These are phyloP conservation scores for Pythium utonaiense DNA, from an alignment of 352 stramenopile species.

Conservation along the genomic window DNA sequence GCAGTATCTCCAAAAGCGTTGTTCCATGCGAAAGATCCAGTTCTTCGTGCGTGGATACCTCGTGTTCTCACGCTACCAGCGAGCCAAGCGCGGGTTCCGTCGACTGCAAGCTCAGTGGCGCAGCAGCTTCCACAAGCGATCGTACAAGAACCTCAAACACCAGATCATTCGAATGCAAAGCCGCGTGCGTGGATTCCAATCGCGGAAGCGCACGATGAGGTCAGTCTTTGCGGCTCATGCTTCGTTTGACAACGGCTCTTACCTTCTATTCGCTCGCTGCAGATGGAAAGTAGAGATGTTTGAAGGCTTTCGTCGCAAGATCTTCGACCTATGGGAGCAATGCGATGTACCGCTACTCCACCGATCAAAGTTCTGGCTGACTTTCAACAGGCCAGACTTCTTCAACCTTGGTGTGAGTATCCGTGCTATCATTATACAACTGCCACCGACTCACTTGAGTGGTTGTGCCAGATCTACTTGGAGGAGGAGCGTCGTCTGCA, in stretches of 20 bases:
- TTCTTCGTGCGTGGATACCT: slow-evolving; percentile 52
- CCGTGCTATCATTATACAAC: neutral
- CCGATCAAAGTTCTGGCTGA: slow-evolving; percentile 82
- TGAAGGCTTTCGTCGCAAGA: slow-evolving; percentile 41
- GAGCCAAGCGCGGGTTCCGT: slow-evolving; percentile 41
- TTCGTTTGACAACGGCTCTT: neutral
- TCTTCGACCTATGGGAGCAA: slow-evolving; percentile 70
- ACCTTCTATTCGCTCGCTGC: neutral
- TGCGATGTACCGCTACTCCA: slow-evolving; percentile 65
- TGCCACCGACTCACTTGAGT: neutral
- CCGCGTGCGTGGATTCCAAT: slow-evolving; percentile 51
- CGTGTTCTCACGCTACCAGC: slow-evolving; percentile 39
- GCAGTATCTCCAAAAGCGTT: slow-evolving; percentile 21
- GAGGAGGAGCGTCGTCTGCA: slow-evolving; percentile 58
- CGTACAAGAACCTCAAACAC: slow-evolving; percentile 56
- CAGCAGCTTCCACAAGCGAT: slow-evolving; percentile 56
- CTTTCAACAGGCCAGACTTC: slow-evolving; percentile 66
- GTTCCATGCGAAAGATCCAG: slow-evolving; percentile 23
- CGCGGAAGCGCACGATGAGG: slow-evolving; percentile 54
- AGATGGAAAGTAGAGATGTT: slow-evolving; percentile 71
- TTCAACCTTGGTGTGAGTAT: slow-evolving; percentile 61
- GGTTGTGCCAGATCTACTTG: slow-evolving; percentile 43
- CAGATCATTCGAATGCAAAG: slow-evolving; percentile 67
- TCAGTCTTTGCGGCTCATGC: slow-evolving; percentile 15
- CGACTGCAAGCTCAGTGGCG: slow-evolving; percentile 66